Evolutionary conservation across 2,329 filamentous ascomycete genomes (phyloP).

Genomic region (Aurifilum marmelostoma): DNA sequence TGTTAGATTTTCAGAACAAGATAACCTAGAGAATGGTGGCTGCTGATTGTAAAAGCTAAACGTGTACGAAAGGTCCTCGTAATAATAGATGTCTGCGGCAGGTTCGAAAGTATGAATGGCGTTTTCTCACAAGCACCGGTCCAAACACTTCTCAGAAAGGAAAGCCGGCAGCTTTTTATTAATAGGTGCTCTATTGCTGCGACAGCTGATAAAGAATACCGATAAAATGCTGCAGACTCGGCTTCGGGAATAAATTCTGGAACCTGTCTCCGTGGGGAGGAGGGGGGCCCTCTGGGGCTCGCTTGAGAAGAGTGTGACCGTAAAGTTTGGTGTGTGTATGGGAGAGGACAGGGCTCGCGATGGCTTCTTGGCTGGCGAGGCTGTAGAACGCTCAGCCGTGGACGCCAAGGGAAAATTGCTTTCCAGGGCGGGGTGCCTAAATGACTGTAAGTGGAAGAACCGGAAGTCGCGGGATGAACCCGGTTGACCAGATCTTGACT

Average conservation of each 20-base stretch:
- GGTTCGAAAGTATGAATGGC: too few relatives aligned
- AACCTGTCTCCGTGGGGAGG: background rate
- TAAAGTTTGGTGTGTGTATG: too few relatives aligned
- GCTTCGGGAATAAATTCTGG: background rate
- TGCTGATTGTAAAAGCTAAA: background rate
- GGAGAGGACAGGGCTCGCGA: background rate
- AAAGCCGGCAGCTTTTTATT: conserved; percentile 1
- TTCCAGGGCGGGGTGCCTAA: too few relatives aligned
- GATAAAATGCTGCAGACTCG: background rate
- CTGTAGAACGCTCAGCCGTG: conserved; percentile 10
- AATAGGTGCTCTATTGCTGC: background rate
- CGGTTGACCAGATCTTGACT: background rate
- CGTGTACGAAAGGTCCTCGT: too few relatives aligned
- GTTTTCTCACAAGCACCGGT: too few relatives aligned
- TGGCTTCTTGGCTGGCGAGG: too few relatives aligned
- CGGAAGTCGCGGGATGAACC: background rate
- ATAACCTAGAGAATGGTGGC: background rate
- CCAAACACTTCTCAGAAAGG: background rate
- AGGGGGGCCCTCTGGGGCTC: too few relatives aligned
- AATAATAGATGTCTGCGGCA: too few relatives aligned
- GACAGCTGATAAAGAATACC: background rate
- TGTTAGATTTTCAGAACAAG: background rate
- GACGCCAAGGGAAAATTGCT: background rate
- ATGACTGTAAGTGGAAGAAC: background rate
- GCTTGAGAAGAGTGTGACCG: background rate